Conservation (phyloP, 2,329 filamentous ascomycete genomes). For the Phaeosphaeria sp. region DNA sequence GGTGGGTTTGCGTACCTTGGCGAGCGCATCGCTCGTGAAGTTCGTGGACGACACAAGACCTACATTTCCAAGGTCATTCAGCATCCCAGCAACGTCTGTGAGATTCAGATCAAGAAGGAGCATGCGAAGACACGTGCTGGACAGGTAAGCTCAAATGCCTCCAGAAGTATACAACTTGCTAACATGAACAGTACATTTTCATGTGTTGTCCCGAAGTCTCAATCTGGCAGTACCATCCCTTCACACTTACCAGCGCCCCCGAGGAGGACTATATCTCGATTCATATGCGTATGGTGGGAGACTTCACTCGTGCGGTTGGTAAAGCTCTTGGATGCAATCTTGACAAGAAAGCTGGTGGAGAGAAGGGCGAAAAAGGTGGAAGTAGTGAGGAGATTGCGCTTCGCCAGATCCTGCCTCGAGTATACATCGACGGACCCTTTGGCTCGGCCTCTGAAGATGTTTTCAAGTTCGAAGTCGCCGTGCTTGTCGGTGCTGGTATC, state of each 20-base stretch:
- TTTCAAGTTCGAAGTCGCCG: slow-evolving; percentile 68
- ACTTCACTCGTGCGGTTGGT: slow-evolving; percentile 77
- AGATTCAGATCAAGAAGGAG: slow-evolving; percentile 92
- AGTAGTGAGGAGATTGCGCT: slow-evolving; percentile 72
- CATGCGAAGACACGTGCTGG: slow-evolving; percentile 81
- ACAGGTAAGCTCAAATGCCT: slow-evolving; percentile 53
- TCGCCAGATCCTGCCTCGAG: slow-evolving; percentile 74
- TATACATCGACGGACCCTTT: slow-evolving; percentile 86
- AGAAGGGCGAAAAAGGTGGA: slow-evolving; percentile 61
- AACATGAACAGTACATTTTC: slow-evolving; percentile 72
- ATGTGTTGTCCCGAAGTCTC: slow-evolving; percentile 86
- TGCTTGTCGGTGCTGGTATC: slow-evolving; percentile 59
- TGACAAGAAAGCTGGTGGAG: slow-evolving; percentile 59
- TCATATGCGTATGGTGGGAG: slow-evolving; percentile 81
- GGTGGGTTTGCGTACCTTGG: slow-evolving; percentile 80
- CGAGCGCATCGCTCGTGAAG: slow-evolving; percentile 79
- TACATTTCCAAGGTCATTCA: slow-evolving; percentile 89
- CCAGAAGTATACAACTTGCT: slow-evolving; percentile 3
- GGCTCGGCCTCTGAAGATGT: slow-evolving; percentile 87
- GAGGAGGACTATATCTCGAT: slow-evolving; percentile 92
- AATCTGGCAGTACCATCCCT: slow-evolving; percentile 88
- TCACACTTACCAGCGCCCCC: slow-evolving; percentile 83
- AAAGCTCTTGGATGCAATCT: slow-evolving; percentile 78
- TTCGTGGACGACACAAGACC: slow-evolving; percentile 81
- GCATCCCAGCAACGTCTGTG: slow-evolving; percentile 86